Conservation (phyloP, 1,284 basidiomycete genomes). For the Pascua guehoae region DNA sequence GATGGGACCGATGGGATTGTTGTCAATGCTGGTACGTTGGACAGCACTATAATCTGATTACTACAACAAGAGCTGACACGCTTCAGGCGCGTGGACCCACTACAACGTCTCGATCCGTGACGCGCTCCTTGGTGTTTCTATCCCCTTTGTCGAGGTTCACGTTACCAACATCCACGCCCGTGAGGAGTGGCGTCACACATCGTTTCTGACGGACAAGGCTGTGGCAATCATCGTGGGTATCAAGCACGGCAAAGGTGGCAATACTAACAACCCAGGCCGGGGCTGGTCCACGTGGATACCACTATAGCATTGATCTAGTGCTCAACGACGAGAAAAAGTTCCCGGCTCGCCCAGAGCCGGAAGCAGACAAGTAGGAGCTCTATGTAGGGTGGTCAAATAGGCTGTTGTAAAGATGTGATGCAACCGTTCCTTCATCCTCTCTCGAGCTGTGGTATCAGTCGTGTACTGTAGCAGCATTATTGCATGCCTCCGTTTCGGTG, state of each 20-base stretch:
- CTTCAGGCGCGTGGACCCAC: slow-evolving; percentile 31
- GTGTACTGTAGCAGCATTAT: no score
- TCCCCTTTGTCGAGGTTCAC: slow-evolving; percentile 48
- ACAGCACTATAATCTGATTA: background rate
- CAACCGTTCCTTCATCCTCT: no score
- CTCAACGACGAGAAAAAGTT: slow-evolving; percentile 23
- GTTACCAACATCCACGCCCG: slow-evolving; percentile 45
- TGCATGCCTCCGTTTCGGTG: no score
- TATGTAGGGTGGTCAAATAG: no score
- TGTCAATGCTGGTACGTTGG: slow-evolving; percentile 32
- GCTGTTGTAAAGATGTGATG: no score
- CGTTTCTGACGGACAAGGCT: slow-evolving; percentile 35
- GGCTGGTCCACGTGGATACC: slow-evolving; percentile 21
- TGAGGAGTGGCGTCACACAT: slow-evolving; percentile 45
- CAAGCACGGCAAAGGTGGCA: background rate
- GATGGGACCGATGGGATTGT: slow-evolving; percentile 37
- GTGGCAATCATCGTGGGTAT: slow-evolving; percentile 40
- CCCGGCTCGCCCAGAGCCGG: slow-evolving; percentile 8
- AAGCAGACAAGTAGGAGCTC: no score
- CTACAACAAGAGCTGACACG: background rate
- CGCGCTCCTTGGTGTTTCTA: slow-evolving; percentile 32
- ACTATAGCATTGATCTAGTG: slow-evolving; percentile 20
- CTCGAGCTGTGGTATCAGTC: no score
- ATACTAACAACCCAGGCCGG: slow-evolving; percentile 11
- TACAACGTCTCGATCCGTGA: slow-evolving; percentile 43